Conservation (phyloP, 805 yeast species). For the Lipomyces yamadae region DNA sequence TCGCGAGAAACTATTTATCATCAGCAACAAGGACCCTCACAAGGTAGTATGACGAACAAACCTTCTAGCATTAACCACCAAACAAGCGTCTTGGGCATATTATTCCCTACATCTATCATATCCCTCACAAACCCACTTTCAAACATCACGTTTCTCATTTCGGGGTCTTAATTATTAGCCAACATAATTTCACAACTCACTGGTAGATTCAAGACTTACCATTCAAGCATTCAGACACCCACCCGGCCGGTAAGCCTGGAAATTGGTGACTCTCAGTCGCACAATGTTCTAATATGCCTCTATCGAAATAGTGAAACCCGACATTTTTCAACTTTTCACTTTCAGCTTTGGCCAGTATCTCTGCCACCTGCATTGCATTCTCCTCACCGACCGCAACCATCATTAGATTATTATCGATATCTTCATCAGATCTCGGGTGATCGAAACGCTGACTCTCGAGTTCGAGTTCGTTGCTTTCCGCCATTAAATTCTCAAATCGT, state of each 20-base stretch:
- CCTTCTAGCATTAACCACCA: constrained; percentile 23
- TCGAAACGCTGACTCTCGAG: constrained; percentile 3
- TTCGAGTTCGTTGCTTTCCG: constrained; percentile 1
- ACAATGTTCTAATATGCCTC: neutral
- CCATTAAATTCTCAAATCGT: neutral
- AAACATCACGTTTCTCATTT: constrained; percentile 16
- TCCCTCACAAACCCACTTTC: constrained; percentile 20
- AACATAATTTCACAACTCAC: neutral
- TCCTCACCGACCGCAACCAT: constrained; percentile 9
- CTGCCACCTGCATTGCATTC: constrained; percentile 12
- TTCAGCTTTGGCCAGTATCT: neutral
- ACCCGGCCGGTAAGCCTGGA: neutral
- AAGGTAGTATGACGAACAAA: neutral
- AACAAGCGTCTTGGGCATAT: constrained; percentile 11
- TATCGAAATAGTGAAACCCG: constrained; percentile 12
- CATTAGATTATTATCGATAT: neutral
- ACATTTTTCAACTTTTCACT: neutral
- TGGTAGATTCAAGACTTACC: neutral
- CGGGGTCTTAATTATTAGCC: constrained; percentile 4
- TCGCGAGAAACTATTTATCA: constrained; percentile 18
- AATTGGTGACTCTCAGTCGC: neutral
- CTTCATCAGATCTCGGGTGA: neutral
- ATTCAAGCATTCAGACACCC: constrained; percentile 4
- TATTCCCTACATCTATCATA: constrained; percentile 17
- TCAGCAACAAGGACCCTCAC: neutral